Evolutionary conservation across 768 basidiomycete genomes (phyloP).

Genomic region (Gloeostereum incarnatum): DNA sequence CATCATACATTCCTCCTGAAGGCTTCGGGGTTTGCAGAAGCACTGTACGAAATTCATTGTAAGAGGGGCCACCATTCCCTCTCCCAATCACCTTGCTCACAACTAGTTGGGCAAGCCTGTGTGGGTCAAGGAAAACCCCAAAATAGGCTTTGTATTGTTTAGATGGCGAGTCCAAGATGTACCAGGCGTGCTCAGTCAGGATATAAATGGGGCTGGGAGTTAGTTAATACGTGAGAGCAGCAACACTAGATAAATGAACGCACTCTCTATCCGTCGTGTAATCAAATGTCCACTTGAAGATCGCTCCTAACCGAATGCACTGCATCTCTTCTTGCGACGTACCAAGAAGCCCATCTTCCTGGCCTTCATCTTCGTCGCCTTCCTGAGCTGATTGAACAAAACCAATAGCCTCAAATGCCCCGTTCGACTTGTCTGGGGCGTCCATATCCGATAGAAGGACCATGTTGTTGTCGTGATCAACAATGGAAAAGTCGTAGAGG

Average conservation of each 20-base stretch:
- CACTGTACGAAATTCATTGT: not conserved
- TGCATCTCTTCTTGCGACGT: too few relatives aligned
- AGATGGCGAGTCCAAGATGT: not conserved
- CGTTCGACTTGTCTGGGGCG: too few relatives aligned
- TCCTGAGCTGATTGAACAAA: not conserved
- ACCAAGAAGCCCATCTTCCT: too few relatives aligned
- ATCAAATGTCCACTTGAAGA: not conserved
- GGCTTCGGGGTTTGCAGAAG: not conserved
- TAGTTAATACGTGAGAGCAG: not conserved
- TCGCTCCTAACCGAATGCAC: too few relatives aligned
- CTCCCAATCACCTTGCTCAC: not conserved
- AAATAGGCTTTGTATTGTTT: not conserved
- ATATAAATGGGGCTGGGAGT: not conserved
- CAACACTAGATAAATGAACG: not conserved
- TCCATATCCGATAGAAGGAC: not conserved
- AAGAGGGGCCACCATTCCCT: too few relatives aligned
- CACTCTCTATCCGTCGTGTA: not conserved
- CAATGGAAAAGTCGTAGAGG: not conserved
- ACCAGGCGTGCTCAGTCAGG: not conserved
- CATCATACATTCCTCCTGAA: not conserved
- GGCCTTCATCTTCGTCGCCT: not conserved
- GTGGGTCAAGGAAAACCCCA: not conserved
- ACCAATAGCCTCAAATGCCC: not conserved
- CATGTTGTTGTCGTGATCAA: not conserved
- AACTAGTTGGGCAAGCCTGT: not conserved